These are phyloP conservation scores for Lagenaria siceraria DNA, from an alignment of 306 rosid species.

Conservation along the genomic window DNA sequence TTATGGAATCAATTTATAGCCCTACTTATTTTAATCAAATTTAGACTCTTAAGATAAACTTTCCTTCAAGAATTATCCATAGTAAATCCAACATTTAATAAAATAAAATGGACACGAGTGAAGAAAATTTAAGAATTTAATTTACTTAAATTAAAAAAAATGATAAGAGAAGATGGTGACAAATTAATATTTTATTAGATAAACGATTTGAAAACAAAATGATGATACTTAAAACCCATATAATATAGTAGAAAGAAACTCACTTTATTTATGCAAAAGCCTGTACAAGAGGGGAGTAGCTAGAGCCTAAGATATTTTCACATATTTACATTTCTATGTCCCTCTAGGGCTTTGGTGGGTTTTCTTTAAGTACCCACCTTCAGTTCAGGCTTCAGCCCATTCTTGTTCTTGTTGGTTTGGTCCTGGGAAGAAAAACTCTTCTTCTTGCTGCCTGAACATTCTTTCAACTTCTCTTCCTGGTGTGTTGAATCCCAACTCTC, in stretches of 20 bases:
- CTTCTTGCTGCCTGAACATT: background rate
- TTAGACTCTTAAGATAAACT: too few relatives aligned
- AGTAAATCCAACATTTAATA: too few relatives aligned
- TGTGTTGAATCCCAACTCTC: background rate
- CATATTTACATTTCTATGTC: background rate
- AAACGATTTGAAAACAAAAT: too few relatives aligned
- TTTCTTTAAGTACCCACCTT: background rate
- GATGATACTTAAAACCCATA: too few relatives aligned
- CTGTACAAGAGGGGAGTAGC: background rate
- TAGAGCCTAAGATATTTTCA: background rate
- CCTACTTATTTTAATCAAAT: too few relatives aligned
- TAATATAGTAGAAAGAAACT: background rate
- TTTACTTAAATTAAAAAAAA: too few relatives aligned
- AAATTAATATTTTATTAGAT: too few relatives aligned
- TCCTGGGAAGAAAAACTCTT: conserved; percentile 4
- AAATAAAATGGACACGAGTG: too few relatives aligned
- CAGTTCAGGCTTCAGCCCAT: background rate
- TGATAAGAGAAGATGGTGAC: too few relatives aligned
- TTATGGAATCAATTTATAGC: too few relatives aligned
- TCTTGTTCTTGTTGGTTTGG: background rate
- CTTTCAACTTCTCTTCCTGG: background rate
- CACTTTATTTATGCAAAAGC: background rate
- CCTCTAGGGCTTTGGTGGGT: background rate
- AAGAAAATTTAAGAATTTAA: too few relatives aligned
- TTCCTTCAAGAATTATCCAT: too few relatives aligned